phyloP scores from a whole-genome alignment of 2,329 filamentous ascomycete genomes.

The Ceratocystis albifundus region DNA sequence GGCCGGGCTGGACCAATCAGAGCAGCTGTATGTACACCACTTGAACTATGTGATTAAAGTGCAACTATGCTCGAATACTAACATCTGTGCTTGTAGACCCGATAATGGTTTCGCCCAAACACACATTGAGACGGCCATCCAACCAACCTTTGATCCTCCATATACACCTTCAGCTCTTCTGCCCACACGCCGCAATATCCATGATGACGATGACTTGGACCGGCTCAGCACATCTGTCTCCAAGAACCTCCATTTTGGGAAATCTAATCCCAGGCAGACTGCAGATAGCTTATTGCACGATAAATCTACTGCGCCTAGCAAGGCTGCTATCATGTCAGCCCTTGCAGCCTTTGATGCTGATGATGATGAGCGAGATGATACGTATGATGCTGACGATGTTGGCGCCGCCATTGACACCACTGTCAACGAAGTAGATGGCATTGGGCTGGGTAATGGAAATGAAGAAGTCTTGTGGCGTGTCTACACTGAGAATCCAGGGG shows the following conservation, averaged over 20 bases:
- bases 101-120: constrained; percentile 13
- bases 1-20: constrained; percentile 48
- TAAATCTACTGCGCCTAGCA: constrained; percentile 53
- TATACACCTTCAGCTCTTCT: constrained; percentile 30
- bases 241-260: constrained; percentile 63
- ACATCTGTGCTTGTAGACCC: constrained; percentile 6
- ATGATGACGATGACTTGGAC: constrained; percentile 71
- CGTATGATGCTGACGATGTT: constrained; percentile 85
- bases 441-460: constrained; percentile 36
- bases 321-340: constrained; percentile 78
- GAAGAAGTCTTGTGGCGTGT: constrained; percentile 65
- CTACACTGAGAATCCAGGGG: constrained; percentile 51
- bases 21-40: constrained; percentile 41
- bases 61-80: constrained; percentile 1
- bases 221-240: constrained; percentile 53
- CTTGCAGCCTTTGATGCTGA: constrained; percentile 83
- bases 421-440: constrained; percentile 42
- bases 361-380: constrained; percentile 94
- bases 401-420: constrained; percentile 72
- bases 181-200: constrained; percentile 57
- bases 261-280: constrained; percentile 49
- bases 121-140: constrained; percentile 40
- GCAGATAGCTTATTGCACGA: constrained; percentile 63
- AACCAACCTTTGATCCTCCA: constrained; percentile 42
- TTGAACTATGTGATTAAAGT: not conserved